A percentile compares a stretch with the other conserved stretches of the same genome.
phyloP scores from a whole-genome alignment of 768 basidiomycete species.

The Auricularia heimuer region DNA sequence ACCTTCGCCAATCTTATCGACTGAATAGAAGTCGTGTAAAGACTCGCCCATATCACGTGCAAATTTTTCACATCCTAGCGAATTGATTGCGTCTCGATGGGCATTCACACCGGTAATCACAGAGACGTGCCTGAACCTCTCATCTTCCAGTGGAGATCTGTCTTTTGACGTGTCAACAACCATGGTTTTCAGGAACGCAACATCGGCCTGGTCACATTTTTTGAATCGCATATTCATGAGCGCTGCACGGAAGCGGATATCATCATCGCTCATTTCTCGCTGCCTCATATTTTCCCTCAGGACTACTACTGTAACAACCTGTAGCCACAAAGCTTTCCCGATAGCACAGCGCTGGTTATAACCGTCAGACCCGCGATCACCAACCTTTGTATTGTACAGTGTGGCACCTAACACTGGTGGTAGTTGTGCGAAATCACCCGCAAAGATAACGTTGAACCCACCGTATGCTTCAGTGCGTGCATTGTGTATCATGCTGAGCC shows the following conservation, averaged over 20 bases:
- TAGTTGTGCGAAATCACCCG: neutral
- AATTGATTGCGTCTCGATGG: neutral
- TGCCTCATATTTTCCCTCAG: neutral
- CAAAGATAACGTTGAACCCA: neutral
- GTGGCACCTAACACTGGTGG: neutral
- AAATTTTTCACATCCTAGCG: neutral
- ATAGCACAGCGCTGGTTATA: neutral
- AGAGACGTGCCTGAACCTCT: neutral
- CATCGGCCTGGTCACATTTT: neutral
- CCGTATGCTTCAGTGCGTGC: neutral
- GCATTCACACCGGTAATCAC: neutral
- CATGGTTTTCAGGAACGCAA: neutral
- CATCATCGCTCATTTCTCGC: conserved; percentile 3
- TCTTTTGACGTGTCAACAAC: neutral
- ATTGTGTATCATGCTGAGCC: neutral
- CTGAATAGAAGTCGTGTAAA: neutral
- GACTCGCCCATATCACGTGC: neutral
- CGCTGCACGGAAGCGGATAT: conserved; percentile 31
- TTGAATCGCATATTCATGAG: neutral
- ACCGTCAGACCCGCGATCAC: neutral
- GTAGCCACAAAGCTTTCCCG: conserved; percentile 21
- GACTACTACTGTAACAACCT: neutral
- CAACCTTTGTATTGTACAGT: neutral
- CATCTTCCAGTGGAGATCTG: neutral
- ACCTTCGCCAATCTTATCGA: neutral